Conservation (phyloP, 768 basidiomycete genomes). For the Boletus rubroflammeus region DNA sequence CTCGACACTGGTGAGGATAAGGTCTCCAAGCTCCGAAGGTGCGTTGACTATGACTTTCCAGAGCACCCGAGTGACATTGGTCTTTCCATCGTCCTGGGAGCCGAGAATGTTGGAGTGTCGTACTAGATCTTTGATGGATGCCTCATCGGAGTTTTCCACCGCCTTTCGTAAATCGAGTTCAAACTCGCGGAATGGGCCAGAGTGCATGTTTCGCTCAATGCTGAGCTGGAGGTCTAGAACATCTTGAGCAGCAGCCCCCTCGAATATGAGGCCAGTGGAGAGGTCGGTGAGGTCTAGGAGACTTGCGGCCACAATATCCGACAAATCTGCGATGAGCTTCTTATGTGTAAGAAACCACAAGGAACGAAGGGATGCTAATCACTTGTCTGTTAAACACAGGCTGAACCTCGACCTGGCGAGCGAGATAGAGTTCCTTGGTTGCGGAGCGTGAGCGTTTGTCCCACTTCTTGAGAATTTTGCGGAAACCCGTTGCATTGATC, state of each 20-base stretch:
- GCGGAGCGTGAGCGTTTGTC: conserved; percentile 93
- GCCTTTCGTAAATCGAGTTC: conserved; percentile 84
- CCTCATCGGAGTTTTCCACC: conserved; percentile 55
- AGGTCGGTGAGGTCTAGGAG: conserved; percentile 76
- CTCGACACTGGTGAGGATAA: conserved; percentile 65
- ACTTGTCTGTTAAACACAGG: conserved; percentile 96
- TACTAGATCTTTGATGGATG: conserved; percentile 65
- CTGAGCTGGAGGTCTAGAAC: conserved; percentile 70
- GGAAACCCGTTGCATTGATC: conserved; percentile 93
- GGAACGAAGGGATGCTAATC: conserved; percentile 18
- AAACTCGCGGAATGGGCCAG: conserved; percentile 81
- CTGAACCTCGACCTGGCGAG: conserved; percentile 97
- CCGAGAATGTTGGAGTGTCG: conserved; percentile 64
- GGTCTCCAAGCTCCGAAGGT: conserved; percentile 63
- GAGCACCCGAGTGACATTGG: conserved; percentile 83
- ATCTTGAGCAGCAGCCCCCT: conserved; percentile 73
- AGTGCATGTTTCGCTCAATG: conserved; percentile 54
- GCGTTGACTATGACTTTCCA: conserved; percentile 92
- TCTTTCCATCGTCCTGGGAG: conserved; percentile 56
- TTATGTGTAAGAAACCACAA: conserved; percentile 9
- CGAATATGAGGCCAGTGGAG: conserved; percentile 71
- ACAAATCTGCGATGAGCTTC: conserved; percentile 90
- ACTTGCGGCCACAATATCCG: conserved; percentile 86
- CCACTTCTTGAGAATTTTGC: conserved; percentile 98
- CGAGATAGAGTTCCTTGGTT: conserved; percentile 95